Evolutionary conservation across 2,329 filamentous ascomycete species (phyloP), one percentile per base, ranked within the genome.

Genomic region (Colletotrichum horii): DNA sequence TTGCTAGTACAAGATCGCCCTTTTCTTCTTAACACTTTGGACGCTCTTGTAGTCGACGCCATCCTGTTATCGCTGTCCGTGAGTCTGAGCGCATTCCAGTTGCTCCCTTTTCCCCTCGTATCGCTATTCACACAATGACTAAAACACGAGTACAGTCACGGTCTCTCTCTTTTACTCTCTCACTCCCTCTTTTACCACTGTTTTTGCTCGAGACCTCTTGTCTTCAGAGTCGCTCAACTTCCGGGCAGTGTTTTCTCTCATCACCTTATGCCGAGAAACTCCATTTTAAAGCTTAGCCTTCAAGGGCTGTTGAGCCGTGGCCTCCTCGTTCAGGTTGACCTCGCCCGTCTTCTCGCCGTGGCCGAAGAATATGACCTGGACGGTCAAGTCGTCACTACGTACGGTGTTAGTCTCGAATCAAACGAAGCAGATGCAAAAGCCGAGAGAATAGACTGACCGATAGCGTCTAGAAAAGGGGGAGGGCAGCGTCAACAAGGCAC

Each of bases 301-400:
- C 67, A 84, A 80, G 48, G 78, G 77, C 43, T 82, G 81, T 64
- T 84, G 79, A 52, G 94, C 95, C 76, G 93, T 98, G 3, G 97
- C 97, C 81, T 98, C 96, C 78, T 93, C 89, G 84, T 98, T 99
- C 74, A 98, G 84, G 7, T 93, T 91, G 7, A 98, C 94, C 77
- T 94, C 93, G 43, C 96, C 96, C 34, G 90, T 94, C 83, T 93
- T 93, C 69, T 93, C 88, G 43, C 93, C 92, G 79, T 98, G 92
- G 76, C 97, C 97, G 81, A 99, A 99, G 90, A 99, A 99, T 82
- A 99, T 98, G 76, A 99, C 97, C 84, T 99, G 95, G 19, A 99
- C 96, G 0, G 97, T 99, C 77, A 99, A 87, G 83, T 99, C 97
- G 83, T 99, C 97, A 79, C 95, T 96, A 76, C 16, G 52, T 6